Percentiles rank a stretch among this genome's conserved stretches.
Conservation (phyloP, 306 rosid species). For the Nissolia schottii region DNA sequence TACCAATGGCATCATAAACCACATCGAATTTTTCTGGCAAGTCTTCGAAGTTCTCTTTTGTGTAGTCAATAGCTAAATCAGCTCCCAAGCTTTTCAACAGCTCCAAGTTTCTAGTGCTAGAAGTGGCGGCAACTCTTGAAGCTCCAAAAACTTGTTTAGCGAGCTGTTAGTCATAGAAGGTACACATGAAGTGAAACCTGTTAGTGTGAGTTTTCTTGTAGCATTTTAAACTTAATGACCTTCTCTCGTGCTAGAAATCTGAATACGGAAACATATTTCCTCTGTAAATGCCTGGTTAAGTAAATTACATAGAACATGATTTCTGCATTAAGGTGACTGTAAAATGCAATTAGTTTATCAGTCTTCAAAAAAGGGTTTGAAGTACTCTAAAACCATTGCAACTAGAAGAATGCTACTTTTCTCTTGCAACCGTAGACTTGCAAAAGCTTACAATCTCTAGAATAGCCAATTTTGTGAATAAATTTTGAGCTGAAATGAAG, state of each 20-base stretch:
- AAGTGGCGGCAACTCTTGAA: slow-evolving; percentile 81
- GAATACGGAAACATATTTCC: background rate
- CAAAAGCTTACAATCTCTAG: background rate
- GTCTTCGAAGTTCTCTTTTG: slow-evolving; percentile 82
- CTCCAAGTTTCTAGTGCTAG: slow-evolving; percentile 77
- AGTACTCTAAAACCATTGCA: background rate
- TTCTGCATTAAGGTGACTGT: background rate
- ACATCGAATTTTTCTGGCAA: slow-evolving; percentile 84
- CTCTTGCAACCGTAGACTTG: background rate
- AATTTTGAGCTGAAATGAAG: background rate
- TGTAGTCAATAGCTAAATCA: slow-evolving; percentile 88
- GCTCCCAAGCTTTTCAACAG: slow-evolving; percentile 78
- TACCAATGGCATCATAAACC: slow-evolving; percentile 86
- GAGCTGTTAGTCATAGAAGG: slow-evolving; percentile 41
- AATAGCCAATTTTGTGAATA: background rate
- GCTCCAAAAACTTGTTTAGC: slow-evolving; percentile 96
- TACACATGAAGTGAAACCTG: background rate
- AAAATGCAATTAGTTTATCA: background rate
- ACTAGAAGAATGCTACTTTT: background rate
- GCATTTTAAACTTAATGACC: background rate
- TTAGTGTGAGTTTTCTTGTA: background rate
- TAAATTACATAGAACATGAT: background rate
- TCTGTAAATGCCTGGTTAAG: background rate
- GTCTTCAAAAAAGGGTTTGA: background rate
- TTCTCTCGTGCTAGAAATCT: background rate